phyloP scores from a whole-genome alignment of 2,329 filamentous ascomycete species.

The Bipolaris zeicola region DNA sequence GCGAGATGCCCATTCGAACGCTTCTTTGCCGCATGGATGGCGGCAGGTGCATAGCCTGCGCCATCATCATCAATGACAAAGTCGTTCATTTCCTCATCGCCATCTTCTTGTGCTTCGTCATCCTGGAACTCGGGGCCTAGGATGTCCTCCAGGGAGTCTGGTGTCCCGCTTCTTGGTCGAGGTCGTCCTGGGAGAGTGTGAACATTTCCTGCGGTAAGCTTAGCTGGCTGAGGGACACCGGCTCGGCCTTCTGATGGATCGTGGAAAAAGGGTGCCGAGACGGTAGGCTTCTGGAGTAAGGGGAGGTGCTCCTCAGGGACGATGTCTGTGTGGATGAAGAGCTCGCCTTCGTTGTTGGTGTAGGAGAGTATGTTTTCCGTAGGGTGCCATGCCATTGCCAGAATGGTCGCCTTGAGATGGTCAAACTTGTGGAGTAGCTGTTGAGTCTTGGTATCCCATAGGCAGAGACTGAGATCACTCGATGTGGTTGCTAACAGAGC shows the following conservation, averaged over 20 bases:
- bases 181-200: slow-evolving; percentile 58
- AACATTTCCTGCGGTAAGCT: slow-evolving; percentile 61
- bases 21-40: slow-evolving; percentile 67
- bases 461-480: slow-evolving; percentile 66
- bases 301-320: slow-evolving; percentile 58
- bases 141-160: slow-evolving; percentile 83
- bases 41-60: slow-evolving; percentile 74
- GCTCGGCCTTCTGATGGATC: slow-evolving; percentile 74
- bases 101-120: slow-evolving; percentile 54
- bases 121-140: slow-evolving; percentile 65
- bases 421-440: slow-evolving; percentile 77
- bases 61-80: slow-evolving; percentile 97
- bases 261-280: slow-evolving; percentile 85
- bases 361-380: slow-evolving; percentile 87
- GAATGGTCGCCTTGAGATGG: slow-evolving; percentile 73
- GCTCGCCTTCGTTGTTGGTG: slow-evolving; percentile 88
- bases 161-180: slow-evolving; percentile 61
- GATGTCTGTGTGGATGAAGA: slow-evolving; percentile 83
- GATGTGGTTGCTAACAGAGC: slow-evolving; percentile 74
- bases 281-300: slow-evolving; percentile 60
- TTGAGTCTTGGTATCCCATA: slow-evolving; percentile 93
- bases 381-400: slow-evolving; percentile 90
- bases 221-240: slow-evolving; percentile 62
- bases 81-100: slow-evolving; percentile 61
- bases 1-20: slow-evolving; percentile 58